Evolutionary conservation across 2,329 filamentous ascomycete species (phyloP), one percentile per base, ranked within the genome.

Genomic region (Claviceps capensis): DNA sequence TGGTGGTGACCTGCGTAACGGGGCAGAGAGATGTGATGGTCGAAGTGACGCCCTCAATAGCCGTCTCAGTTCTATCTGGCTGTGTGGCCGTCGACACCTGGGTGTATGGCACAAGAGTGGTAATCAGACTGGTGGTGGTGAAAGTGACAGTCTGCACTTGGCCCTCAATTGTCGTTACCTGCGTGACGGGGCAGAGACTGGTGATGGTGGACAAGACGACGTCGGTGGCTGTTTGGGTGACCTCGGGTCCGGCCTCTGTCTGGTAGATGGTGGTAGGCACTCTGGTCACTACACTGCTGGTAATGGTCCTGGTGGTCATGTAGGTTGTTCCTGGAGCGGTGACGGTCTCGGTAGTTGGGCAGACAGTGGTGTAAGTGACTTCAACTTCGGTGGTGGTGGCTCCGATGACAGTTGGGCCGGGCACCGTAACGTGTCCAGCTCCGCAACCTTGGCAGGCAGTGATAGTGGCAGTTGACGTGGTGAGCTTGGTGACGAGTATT

Each of bases 21-120:
- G 72, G 70, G 59, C 67, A 71, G 9, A 72, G 62, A n/a, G 64
- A 66, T 13, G 72, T 75, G 41, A 68, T 49, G 23, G 69, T 72
- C 4, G 62, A 66, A 57, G 69, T 67, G n/a, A 61, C 63, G 16
- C 67, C 61, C 55, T 62, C 52, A 5, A 50, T 54, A 1, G 61
- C 60, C 0, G 64, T 67, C 50, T 63, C 52, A 2, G 66, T 70
- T 36, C 62, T 63, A n/a, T 61, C 61, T 9, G 54, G 52, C 6
- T 53, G 50, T 6, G 69, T 64, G 9, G 61, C 60, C 0, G 62
- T 66, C 55, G 65, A 56, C 52, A 63, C 56, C 54, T 63, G 47
- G 11, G 62, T 62, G 36, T 22, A 22, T 17, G 64, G 62, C 17
- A 62, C 60, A 16, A 60, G 55, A 30, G 62, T 61, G 47, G 59